phyloP scores from a whole-genome alignment of 257 asterid genomes.

The Pogostemon cablin region DNA sequence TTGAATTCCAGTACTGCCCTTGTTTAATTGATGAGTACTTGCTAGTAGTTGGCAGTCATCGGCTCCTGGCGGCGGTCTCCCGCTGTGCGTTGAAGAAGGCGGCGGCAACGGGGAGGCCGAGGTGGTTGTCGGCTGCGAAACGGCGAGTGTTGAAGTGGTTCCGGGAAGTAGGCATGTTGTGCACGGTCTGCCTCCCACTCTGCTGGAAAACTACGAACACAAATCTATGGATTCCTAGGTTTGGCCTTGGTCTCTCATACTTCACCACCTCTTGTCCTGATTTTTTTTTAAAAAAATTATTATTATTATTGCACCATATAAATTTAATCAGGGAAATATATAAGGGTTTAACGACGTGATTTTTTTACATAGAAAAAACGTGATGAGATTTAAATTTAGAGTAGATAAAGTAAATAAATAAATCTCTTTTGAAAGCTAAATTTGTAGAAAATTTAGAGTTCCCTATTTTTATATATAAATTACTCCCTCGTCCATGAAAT shows the following conservation, averaged over 20 bases:
- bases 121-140: conserved; percentile 63
- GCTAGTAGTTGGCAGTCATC: conserved; percentile 31
- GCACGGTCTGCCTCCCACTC: conserved; percentile 50
- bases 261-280: conserved; percentile 64
- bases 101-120: conserved; percentile 80
- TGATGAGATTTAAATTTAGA: no score
- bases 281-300: not conserved
- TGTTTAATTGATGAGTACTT: no score
- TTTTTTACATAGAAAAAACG: no score
- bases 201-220: conserved; percentile 71
- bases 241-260: conserved; percentile 76
- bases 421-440: no score
- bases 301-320: no score
- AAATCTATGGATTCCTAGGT: conserved; percentile 84
- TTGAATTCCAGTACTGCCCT: not conserved
- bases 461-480: no score
- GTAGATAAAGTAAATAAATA: no score
- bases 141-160: conserved; percentile 62
- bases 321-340: no score
- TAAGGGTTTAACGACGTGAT: no score
- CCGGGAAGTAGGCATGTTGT: conserved; percentile 51
- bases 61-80: conserved; percentile 83
- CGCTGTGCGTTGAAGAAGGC: conserved; percentile 84
- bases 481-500: no score
- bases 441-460: no score